Evolutionary conservation across 768 basidiomycete species (phyloP).

Genomic region (Boletus sp.): DNA sequence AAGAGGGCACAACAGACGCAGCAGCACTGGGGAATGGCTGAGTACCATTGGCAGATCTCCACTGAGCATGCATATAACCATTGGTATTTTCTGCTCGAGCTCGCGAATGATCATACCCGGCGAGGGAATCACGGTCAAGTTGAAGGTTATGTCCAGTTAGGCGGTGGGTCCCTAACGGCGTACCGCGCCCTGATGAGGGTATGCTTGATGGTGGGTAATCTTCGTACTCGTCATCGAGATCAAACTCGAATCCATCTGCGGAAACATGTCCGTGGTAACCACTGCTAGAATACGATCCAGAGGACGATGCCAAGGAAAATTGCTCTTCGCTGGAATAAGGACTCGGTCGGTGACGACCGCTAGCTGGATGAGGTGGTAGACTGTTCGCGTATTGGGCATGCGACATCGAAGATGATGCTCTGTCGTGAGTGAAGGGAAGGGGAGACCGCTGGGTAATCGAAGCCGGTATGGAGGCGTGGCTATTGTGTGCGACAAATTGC

Average conservation of each 20-base stretch:
- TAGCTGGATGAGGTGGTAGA: conserved; percentile 34
- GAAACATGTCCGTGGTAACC: conserved; percentile 43
- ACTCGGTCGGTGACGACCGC: conserved; percentile 34
- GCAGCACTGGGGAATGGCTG: conserved; percentile 33
- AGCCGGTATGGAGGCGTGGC: conserved; percentile 42
- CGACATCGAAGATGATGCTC: conserved; percentile 36
- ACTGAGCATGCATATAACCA: conserved; percentile 61
- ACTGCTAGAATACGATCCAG: conserved; percentile 29
- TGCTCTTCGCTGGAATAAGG: conserved; percentile 43
- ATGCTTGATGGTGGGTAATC: conserved; percentile 59
- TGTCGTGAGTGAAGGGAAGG: conserved; percentile 36
- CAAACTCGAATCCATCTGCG: conserved; percentile 70
- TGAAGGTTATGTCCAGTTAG: conserved; percentile 58
- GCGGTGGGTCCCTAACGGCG: conserved; percentile 63
- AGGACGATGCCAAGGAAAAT: conserved; percentile 27
- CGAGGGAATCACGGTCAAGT: conserved; percentile 50
- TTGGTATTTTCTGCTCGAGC: conserved; percentile 69
- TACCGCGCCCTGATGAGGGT: conserved; percentile 66
- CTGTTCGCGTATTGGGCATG: conserved; percentile 31
- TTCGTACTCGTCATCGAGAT: conserved; percentile 73
- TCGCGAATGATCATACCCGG: conserved; percentile 53
- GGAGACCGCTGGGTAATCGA: conserved; percentile 34
- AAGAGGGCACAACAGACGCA: conserved; percentile 19
- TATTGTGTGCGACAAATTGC: conserved; percentile 43
- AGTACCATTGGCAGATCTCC: conserved; percentile 53